Percentiles rank a stretch among this genome's conserved stretches.
Conservation (phyloP, 2,329 filamentous ascomycete genomes). For the Gremmenia infestans region DNA sequence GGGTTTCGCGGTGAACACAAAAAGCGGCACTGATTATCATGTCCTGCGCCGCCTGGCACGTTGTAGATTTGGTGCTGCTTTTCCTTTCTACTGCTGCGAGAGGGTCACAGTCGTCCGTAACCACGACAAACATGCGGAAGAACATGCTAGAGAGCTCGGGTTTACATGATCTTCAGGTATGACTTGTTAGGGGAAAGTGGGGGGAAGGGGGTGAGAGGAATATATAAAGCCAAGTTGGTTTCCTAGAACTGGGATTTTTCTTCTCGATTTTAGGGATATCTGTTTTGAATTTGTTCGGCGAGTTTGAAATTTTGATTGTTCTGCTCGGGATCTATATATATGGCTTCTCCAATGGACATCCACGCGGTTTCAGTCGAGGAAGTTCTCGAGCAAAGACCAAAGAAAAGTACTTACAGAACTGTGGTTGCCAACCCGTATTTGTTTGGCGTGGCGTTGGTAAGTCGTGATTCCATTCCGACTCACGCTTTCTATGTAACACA, state of each 20-base stretch:
- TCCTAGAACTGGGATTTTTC: background rate
- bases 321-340: background rate
- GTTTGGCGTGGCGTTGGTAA: conserved; percentile 1
- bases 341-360: background rate
- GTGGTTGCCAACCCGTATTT: conserved; percentile 6
- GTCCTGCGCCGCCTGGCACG: too few species aligned
- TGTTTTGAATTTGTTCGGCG: too few species aligned
- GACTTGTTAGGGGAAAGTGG: background rate
- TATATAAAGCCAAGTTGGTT: background rate
- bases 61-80: too few species aligned
- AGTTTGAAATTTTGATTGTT: too few species aligned
- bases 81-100: background rate
- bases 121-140: background rate
- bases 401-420: background rate
- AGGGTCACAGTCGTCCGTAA: background rate
- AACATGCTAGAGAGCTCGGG: too few species aligned
- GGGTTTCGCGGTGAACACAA: too few species aligned
- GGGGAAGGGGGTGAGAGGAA: background rate
- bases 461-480: background rate
- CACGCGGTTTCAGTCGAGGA: background rate
- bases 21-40: too few species aligned
- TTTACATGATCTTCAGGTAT: background rate
- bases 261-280: too few species aligned
- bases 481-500: background rate
- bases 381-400: background rate